These are phyloP conservation scores for Luvunga scandens DNA, from an alignment of 345 rosid species.

Conservation along the genomic window DNA sequence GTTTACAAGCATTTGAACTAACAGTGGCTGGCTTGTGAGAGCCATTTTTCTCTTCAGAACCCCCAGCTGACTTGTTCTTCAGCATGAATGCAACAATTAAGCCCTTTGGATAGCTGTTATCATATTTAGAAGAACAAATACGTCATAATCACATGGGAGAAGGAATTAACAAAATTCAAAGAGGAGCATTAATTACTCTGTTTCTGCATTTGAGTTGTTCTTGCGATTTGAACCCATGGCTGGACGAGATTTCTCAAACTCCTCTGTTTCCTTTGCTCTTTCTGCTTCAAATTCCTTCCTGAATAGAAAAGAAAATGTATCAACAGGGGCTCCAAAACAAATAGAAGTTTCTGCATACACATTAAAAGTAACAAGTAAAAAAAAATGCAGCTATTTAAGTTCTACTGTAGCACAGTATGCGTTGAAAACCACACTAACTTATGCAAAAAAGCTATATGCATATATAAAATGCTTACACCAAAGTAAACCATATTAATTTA, in stretches of 20 bases:
- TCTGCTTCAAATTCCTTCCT: constrained; percentile 88
- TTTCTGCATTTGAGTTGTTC: constrained; percentile 43
- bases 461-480: neutral
- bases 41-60: constrained; percentile 31
- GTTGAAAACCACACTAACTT: neutral
- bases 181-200: constrained; percentile 38
- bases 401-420: neutral
- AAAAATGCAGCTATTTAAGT: too few species aligned
- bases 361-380: neutral
- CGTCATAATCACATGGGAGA: constrained; percentile 4
- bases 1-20: constrained; percentile 22
- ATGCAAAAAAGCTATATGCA: neutral
- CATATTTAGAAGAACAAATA: constrained; percentile 13
- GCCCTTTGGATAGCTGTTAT: constrained; percentile 77
- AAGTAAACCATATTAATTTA: neutral
- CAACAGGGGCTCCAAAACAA: neutral
- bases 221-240: constrained; percentile 39
- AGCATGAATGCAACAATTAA: constrained; percentile 78
- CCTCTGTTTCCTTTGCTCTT: constrained; percentile 50
- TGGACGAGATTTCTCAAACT: constrained; percentile 39
- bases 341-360: neutral
- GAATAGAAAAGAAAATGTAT: constrained; percentile 7
- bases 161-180: neutral
- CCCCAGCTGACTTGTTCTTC: constrained; percentile 46
- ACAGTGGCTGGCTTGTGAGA: constrained; percentile 29